phyloP scores from a whole-genome alignment of 495 filamentous ascomycete species.

The Lophium mytilinum region DNA sequence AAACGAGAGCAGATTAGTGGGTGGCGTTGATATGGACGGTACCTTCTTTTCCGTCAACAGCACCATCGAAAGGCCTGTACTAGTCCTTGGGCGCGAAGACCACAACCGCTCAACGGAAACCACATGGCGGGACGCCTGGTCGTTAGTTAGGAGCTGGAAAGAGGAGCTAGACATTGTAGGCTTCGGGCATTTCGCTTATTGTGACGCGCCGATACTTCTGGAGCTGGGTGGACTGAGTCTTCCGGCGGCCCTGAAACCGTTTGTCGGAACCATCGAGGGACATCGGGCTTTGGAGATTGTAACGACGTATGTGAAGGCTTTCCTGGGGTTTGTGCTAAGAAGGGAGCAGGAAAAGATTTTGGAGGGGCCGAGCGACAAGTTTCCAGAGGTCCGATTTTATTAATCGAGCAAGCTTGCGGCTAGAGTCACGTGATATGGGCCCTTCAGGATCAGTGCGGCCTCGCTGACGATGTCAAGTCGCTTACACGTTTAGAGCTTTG shows the following conservation, averaged over 20 bases:
- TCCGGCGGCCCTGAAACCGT: background rate
- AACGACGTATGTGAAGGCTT: constrained; percentile 1
- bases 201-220: constrained; percentile 5
- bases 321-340: constrained; percentile 11
- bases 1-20: constrained; percentile 36
- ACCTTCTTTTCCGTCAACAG: background rate
- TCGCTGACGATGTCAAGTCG: no score
- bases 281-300: constrained; percentile 1
- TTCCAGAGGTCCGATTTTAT: constrained; percentile 1
- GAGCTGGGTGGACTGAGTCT: background rate
- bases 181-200: constrained; percentile 5
- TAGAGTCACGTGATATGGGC: background rate
- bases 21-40: constrained; percentile 45
- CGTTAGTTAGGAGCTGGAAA: constrained; percentile 5
- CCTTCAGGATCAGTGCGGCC: background rate
- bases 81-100: constrained; percentile 12
- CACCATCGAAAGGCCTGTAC: constrained; percentile 1
- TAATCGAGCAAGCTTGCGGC: background rate
- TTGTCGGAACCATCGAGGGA: background rate
- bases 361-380: background rate
- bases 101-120: constrained; percentile 7
- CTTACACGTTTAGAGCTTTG: no score
- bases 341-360: background rate
- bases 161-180: constrained; percentile 6
- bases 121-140: constrained; percentile 5